These are phyloP conservation scores for Cercospora janseana DNA, from an alignment of 2,329 filamentous ascomycete species.

Conservation along the genomic window DNA sequence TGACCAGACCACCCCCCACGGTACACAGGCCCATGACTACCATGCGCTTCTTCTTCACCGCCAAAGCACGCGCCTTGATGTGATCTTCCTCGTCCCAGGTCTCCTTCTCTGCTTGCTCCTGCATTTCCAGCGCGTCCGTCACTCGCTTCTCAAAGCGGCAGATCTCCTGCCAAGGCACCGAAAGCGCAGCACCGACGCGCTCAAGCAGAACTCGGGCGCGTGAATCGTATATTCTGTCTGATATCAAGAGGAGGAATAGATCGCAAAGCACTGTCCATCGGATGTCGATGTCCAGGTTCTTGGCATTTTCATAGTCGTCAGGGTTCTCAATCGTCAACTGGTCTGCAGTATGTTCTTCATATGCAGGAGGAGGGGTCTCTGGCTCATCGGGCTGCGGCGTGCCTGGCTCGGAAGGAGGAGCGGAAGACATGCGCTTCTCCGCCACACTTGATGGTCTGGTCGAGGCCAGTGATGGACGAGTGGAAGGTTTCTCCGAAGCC, in stretches of 20 bases:
- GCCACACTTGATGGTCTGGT: conserved; percentile 25
- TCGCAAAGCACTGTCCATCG: conserved; percentile 97
- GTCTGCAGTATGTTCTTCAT: conserved; percentile 64
- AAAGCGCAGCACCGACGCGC: conserved; percentile 73
- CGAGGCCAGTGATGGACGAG: conserved; percentile 34
- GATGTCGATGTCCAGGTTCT: conserved; percentile 90
- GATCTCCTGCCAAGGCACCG: conserved; percentile 87
- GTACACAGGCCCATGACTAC: conserved; percentile 97
- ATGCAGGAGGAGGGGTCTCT: conserved; percentile 48
- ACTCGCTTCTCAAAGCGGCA: conserved; percentile 96
- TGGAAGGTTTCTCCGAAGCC: conserved; percentile 31
- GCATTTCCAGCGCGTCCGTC: conserved; percentile 95
- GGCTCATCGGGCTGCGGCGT: conserved; percentile 34
- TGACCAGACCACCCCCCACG: conserved; percentile 90
- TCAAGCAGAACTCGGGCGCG: conserved; percentile 83
- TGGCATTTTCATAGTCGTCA: conserved; percentile 74
- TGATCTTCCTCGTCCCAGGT: conserved; percentile 98
- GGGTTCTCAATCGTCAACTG: conserved; percentile 78
- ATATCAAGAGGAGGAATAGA: conserved; percentile 89
- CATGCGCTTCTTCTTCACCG: conserved; percentile 76
- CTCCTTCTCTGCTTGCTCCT: conserved; percentile 88
- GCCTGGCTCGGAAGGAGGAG: conserved; percentile 33
- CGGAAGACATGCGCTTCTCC: conserved; percentile 20
- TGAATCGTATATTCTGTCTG: conserved; percentile 90
- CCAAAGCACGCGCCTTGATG: conserved; percentile 79